Evolutionary conservation across 1,284 basidiomycete species (phyloP).

Genomic region (Tilletia setariae): DNA sequence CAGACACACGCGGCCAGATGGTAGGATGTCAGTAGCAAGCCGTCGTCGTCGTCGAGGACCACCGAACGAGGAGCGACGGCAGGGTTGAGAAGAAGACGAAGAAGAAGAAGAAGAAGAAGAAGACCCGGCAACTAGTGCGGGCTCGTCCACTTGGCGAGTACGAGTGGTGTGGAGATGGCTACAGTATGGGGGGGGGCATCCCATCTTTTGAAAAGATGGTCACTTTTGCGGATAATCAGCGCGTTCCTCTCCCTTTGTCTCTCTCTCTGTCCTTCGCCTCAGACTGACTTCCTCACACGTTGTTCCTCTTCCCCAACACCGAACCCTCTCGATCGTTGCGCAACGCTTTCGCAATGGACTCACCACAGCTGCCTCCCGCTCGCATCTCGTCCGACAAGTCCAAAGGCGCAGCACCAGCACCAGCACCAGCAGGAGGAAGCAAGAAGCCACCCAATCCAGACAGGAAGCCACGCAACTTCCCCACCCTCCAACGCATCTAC

Average conservation of each 20-base stretch:
- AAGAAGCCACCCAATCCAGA: not conserved
- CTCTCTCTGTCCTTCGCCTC: not conserved
- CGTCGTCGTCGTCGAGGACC: not conserved
- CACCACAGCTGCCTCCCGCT: too few relatives aligned
- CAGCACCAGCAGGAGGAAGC: not conserved
- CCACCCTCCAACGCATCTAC: constrained; percentile 13
- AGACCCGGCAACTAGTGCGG: too few relatives aligned
- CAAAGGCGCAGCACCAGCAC: too few relatives aligned
- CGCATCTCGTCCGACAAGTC: too few relatives aligned
- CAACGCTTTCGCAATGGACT: too few relatives aligned
- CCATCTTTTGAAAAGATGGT: not conserved
- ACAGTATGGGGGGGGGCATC: not conserved
- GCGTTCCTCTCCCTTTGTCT: not conserved
- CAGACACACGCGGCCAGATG: not conserved
- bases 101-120: not conserved
- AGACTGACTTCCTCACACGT: too few relatives aligned
- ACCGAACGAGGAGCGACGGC: too few relatives aligned
- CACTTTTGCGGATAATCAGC: not conserved
- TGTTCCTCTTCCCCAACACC: too few relatives aligned
- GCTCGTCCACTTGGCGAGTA: too few relatives aligned
- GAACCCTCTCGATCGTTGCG: too few relatives aligned
- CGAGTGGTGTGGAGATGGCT: too few relatives aligned
- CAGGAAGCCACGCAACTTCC: constrained; percentile 13
- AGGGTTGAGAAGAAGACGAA: too few relatives aligned
- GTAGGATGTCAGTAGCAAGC: not conserved